These are phyloP conservation scores for Beverwykella pulmonaria DNA, from an alignment of 495 filamentous ascomycete genomes.

Conservation along the genomic window DNA sequence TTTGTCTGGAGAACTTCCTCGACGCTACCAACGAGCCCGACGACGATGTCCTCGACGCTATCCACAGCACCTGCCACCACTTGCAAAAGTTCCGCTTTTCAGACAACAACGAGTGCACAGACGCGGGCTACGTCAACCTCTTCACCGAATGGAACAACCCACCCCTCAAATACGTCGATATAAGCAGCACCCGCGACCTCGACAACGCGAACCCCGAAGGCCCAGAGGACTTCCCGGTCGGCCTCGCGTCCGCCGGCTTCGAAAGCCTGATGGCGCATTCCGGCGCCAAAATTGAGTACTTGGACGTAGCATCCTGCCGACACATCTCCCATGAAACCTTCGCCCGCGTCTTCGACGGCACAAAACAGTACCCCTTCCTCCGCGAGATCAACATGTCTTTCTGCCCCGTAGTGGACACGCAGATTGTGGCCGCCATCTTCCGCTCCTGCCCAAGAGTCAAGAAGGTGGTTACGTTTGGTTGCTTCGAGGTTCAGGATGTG, in stretches of 20 bases:
- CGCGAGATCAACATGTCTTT: constrained; percentile 76
- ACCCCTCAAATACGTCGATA: constrained; percentile 66
- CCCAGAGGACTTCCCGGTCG: constrained; percentile 57
- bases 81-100: constrained; percentile 77
- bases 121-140: constrained; percentile 67
- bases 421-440: constrained; percentile 73
- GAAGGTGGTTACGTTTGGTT: constrained; percentile 79
- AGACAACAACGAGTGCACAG: constrained; percentile 71
- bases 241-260: constrained; percentile 75
- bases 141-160: constrained; percentile 77
- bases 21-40: constrained; percentile 43
- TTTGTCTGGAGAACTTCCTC: constrained; percentile 64
- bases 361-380: constrained; percentile 65
- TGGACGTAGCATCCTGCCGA: constrained; percentile 78
- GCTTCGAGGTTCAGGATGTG: constrained; percentile 74
- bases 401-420: constrained; percentile 72
- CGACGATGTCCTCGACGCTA: constrained; percentile 50
- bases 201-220: constrained; percentile 69
- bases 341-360: constrained; percentile 65
- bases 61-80: constrained; percentile 67
- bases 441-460: constrained; percentile 70
- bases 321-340: constrained; percentile 71
- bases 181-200: constrained; percentile 72
- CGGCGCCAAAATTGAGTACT: constrained; percentile 57
- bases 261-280: constrained; percentile 83